These are phyloP conservation scores for Fusarium solani-melongenae DNA, from an alignment of 2,329 filamentous ascomycete genomes.

Conservation along the genomic window DNA sequence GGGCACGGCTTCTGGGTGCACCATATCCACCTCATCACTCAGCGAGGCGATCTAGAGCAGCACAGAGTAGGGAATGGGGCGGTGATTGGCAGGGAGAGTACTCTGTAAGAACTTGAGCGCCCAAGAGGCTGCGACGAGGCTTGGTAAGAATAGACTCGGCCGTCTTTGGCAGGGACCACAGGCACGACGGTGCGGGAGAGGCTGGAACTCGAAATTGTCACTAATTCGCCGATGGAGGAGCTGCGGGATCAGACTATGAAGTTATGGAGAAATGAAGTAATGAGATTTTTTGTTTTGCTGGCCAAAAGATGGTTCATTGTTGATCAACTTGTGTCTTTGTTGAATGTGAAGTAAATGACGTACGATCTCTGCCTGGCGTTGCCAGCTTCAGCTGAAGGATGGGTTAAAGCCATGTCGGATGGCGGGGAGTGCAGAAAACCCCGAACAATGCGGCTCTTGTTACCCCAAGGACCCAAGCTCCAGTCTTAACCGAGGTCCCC, in stretches of 20 bases:
- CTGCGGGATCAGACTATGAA: not conserved
- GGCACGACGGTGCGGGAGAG: not conserved
- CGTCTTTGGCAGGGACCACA: not conserved
- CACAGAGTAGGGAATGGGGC: not conserved
- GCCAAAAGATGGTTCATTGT: not conserved
- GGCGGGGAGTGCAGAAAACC: conserved; percentile 1
- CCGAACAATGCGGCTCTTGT: conserved; percentile 1
- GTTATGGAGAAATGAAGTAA: not conserved
- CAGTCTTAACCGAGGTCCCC: not conserved
- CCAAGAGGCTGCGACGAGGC: not conserved
- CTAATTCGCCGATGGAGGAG: not conserved
- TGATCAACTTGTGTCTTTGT: not conserved
- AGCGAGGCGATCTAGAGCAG: not conserved
- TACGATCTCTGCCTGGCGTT: not conserved
- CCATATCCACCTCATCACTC: not conserved
- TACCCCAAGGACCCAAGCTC: not conserved
- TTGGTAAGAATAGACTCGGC: not conserved
- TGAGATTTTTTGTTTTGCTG: not conserved
- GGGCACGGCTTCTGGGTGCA: not conserved
- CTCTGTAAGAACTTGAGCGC: not conserved
- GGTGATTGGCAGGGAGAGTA: not conserved
- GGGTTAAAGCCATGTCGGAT: not conserved
- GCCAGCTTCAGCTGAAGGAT: not conserved
- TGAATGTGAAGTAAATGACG: not conserved
- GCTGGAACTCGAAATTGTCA: not conserved